Evolutionary conservation across 2,329 filamentous ascomycete genomes (phyloP).

Genomic region (Penicillium glabrum): DNA sequence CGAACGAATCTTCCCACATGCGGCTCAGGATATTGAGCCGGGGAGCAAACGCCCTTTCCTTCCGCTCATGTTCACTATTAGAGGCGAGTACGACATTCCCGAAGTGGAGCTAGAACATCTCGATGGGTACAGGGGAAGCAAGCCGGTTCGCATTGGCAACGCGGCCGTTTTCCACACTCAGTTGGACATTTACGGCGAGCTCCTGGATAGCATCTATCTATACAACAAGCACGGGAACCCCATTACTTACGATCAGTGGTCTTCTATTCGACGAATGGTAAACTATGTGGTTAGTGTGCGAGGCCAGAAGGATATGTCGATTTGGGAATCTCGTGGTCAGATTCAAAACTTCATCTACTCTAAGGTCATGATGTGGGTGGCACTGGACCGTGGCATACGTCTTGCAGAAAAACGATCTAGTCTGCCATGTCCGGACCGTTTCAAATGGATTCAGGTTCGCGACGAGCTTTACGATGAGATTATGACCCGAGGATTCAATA

Average conservation of each 20-base stretch:
- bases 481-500: constrained; percentile 76
- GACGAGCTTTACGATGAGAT: constrained; percentile 72
- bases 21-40: constrained; percentile 56
- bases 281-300: constrained; percentile 71
- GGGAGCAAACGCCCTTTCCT: constrained; percentile 56
- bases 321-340: constrained; percentile 76
- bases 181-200: constrained; percentile 76
- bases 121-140: constrained; percentile 69
- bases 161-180: constrained; percentile 74
- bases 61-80: constrained; percentile 80
- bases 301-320: constrained; percentile 72
- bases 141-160: constrained; percentile 74
- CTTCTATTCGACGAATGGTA: constrained; percentile 65
- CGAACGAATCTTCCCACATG: constrained; percentile 57
- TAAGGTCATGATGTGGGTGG: constrained; percentile 83
- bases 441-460: constrained; percentile 64
- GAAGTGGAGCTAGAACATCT: constrained; percentile 69
- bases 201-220: constrained; percentile 75
- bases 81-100: constrained; percentile 71
- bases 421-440: constrained; percentile 70
- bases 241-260: constrained; percentile 74
- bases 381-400: constrained; percentile 72
- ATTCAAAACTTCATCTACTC: constrained; percentile 78
- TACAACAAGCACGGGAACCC: constrained; percentile 80
- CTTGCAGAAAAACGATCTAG: constrained; percentile 69